Base-by-base conservation (phyloP, 768 basidiomycete genomes). In the Plicaturopsis crispa region DNA sequence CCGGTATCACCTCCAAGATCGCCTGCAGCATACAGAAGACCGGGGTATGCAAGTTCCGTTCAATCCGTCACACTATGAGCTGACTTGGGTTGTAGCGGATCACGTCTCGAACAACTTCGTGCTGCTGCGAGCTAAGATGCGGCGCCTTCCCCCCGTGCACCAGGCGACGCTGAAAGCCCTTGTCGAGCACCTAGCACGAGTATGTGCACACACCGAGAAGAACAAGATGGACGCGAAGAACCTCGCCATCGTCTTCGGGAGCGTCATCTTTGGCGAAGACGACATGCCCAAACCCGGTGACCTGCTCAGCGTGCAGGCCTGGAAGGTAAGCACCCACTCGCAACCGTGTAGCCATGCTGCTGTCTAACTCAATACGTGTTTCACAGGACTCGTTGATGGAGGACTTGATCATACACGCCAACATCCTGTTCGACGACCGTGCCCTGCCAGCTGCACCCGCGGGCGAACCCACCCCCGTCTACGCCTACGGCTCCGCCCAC, bases 171-270 rank as follows among this genome's bases (percentile, higher is more conserved):
- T 94, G 43, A 84, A 77, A 47, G 75, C 80, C 6, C 53, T 93
- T 19, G 58, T 93, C 14, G 91, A 93, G 46, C 92, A 94, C 56
- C 73, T 96, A 13, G 66, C 80, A 3, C 72, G 81, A 11, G 78
- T 96, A 11, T 73, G 78, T 3, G 63, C 78, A 4, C 66, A 67
- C 24, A 67, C 69, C 16, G 78, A 81, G 19, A 79, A 73, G 54
- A 96, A 93, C 55, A 94, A 93, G 60, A 96, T 96, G 92, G 92
- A 91, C 50, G 68, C 81, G 3, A 90, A 83, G 66, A 96, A 94
- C 53, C 65, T 96, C 17, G 87, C 90, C 3, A 92, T 96, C 33
- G 81, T 92, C 3, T 93, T 94, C 61, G 84, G 84, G 14, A 69
- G 79, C 6, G 88, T 90, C 17, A 76, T 96, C 33, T 92, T 96